phyloP scores from a whole-genome alignment of 371 early-diverging fungal species.

The Mucor piriformis region DNA sequence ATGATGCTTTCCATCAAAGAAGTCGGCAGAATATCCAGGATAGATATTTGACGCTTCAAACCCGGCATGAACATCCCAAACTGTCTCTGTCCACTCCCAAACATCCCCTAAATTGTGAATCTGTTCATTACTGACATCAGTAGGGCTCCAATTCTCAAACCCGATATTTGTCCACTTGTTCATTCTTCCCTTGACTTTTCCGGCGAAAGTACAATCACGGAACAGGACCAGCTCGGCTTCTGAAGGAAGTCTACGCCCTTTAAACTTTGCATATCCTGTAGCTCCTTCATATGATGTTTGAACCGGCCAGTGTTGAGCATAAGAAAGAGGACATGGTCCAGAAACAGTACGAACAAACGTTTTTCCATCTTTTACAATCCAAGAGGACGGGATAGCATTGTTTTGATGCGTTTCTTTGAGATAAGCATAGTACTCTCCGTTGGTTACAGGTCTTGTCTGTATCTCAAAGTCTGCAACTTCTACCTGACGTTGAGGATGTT shows the following conservation, averaged over 20 bases:
- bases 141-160: slow-evolving; percentile 67
- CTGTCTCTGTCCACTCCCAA: slow-evolving; percentile 87
- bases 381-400: slow-evolving; percentile 48
- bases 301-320: slow-evolving; percentile 76
- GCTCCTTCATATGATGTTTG: slow-evolving; percentile 74
- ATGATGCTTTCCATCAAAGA: slow-evolving; percentile 87
- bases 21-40: slow-evolving; percentile 89
- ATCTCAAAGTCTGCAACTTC: slow-evolving; percentile 58
- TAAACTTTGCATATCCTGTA: slow-evolving; percentile 60
- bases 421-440: slow-evolving; percentile 73
- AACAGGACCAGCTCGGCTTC: slow-evolving; percentile 64
- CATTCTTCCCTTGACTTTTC: background rate
- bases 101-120: slow-evolving; percentile 65
- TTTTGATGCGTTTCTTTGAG: slow-evolving; percentile 34
- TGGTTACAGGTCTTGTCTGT: slow-evolving; percentile 81
- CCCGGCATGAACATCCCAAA: slow-evolving; percentile 59
- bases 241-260: slow-evolving; percentile 64
- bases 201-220: slow-evolving; percentile 9
- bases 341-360: slow-evolving; percentile 68
- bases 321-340: slow-evolving; percentile 57
- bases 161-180: slow-evolving; percentile 58
- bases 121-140: slow-evolving; percentile 35
- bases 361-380: slow-evolving; percentile 37
- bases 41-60: slow-evolving; percentile 71
- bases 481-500: slow-evolving; percentile 59